Conservation (phyloP, 2,329 filamentous ascomycete species). For the Dactylellina drechsleri region DNA sequence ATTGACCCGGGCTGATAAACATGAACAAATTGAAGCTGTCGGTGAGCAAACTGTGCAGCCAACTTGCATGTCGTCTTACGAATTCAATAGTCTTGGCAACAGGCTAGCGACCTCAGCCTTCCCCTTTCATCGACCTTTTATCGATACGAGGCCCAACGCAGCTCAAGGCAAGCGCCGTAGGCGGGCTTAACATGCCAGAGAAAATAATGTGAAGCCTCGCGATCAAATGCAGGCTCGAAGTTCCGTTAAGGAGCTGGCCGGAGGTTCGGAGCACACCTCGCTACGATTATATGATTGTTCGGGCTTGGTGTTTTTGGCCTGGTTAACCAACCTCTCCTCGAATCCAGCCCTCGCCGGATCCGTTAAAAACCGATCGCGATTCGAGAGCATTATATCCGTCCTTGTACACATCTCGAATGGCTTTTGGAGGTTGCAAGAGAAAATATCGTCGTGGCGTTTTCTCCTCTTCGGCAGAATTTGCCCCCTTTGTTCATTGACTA, state of each 20-base stretch:
- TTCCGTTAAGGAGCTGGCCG: too few species aligned
- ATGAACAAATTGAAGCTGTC: constrained; percentile 4
- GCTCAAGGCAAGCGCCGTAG: constrained; percentile 23
- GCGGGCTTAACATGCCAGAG: constrained; percentile 10
- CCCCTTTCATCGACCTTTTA: constrained; percentile 44
- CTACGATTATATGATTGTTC: too few species aligned
- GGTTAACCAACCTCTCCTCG: not conserved
- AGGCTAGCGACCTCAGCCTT: constrained; percentile 31
- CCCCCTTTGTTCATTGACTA: constrained; percentile 20
- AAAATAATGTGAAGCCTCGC: too few species aligned
- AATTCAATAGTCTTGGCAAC: constrained; percentile 20
- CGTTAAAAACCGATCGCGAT: constrained; percentile 26
- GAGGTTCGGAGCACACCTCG: too few species aligned
- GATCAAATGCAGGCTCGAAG: too few species aligned
- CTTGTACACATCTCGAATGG: not conserved
- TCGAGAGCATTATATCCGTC: constrained; percentile 9
- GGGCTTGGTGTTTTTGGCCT: not conserved
- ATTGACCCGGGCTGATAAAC: constrained; percentile 35
- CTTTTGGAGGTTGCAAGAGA: not conserved
- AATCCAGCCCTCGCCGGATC: constrained; percentile 33
- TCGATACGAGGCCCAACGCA: constrained; percentile 21
- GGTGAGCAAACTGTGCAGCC: constrained; percentile 36
- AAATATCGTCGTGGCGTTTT: constrained; percentile 11
- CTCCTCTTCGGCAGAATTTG: constrained; percentile 37
- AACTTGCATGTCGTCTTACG: constrained; percentile 41